Conservation (phyloP, 2,329 filamentous ascomycete species). For the Colletotrichum plurivorum region DNA sequence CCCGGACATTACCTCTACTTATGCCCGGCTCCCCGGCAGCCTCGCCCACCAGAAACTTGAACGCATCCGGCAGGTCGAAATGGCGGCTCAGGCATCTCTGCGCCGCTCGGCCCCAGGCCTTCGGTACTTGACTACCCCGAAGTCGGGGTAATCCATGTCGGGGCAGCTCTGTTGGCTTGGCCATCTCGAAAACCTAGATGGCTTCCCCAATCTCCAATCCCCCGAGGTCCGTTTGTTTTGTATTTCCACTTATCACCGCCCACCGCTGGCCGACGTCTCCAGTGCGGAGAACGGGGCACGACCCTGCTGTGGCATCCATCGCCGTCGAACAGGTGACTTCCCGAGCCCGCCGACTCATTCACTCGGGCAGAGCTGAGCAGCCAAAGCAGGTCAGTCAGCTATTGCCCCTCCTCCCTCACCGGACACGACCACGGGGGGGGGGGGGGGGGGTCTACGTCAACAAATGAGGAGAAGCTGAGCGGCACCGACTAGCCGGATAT, state of each 20-base stretch:
- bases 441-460: not conserved
- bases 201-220: constrained; percentile 26
- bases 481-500: constrained; percentile 17
- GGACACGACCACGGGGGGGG: constrained; percentile 9
- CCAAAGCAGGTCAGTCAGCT: no score
- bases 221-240: constrained; percentile 8
- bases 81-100: constrained; percentile 7
- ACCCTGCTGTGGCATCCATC: constrained; percentile 19
- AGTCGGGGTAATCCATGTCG: constrained; percentile 16
- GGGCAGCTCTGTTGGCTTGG: constrained; percentile 21
- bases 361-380: not conserved
- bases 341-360: not conserved
- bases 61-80: constrained; percentile 8
- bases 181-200: constrained; percentile 15
- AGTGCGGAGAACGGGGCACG: constrained; percentile 19
- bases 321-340: constrained; percentile 20
- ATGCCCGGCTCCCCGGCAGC: constrained; percentile 11
- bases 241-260: constrained; percentile 33
- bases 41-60: not conserved
- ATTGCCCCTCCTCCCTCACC: not conserved
- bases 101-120: not conserved
- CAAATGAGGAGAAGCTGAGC: constrained; percentile 17
- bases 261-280: constrained; percentile 9
- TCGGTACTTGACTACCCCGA: constrained; percentile 24
- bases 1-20: not conserved